Evolutionary conservation across 768 basidiomycete species (phyloP), one percentile per base, ranked within the genome.

Genomic region (Mycena amicta): DNA sequence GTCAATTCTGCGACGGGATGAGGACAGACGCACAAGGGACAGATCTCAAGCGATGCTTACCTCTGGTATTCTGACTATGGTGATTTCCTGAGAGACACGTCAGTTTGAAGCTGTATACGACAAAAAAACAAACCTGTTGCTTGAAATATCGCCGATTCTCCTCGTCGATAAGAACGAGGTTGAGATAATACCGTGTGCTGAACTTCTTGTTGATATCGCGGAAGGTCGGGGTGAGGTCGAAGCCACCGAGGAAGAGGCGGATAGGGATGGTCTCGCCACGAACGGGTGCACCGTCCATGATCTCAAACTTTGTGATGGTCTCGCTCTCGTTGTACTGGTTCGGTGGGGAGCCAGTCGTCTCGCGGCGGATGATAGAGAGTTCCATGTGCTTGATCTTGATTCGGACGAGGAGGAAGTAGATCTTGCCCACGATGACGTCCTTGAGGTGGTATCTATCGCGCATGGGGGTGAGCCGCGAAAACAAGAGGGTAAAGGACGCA

Each of bases 351-450:
- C 96, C 96, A 0, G 96, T 98, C 22, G 97, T 99, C 74, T 98
- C 97, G 22, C 95, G 84, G 37, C 96, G 88, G 65, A 99, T 98
- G 70, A 98, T 98, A 16, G 95, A 98, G 26, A 98, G 80, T 71
- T 99, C 95, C 96, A 98, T 98, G 67, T 98, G 95, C 75, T 99
- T 98, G 77, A 98, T 99, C 82, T 93, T 98, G 81, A 99, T 98
- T 55, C 97, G 89, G 6, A 98, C 95, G 41, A 98, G 88, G 51
- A 99, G 80, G 79, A 99, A 98, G 79, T 96, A 98, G 71, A 98
- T 98, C 81, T 98, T 98, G 74, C 97, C 97, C 27, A 99, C 95
- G 46, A 98, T 98, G 52, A 98, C 97, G 70, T 98, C 96, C 76
- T 98, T 98, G 59, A 98, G 76, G 71, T 99, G 97, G 74, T 99